phyloP scores from a whole-genome alignment of 1,139 yeast genomes.

The Yarrowia galli region DNA sequence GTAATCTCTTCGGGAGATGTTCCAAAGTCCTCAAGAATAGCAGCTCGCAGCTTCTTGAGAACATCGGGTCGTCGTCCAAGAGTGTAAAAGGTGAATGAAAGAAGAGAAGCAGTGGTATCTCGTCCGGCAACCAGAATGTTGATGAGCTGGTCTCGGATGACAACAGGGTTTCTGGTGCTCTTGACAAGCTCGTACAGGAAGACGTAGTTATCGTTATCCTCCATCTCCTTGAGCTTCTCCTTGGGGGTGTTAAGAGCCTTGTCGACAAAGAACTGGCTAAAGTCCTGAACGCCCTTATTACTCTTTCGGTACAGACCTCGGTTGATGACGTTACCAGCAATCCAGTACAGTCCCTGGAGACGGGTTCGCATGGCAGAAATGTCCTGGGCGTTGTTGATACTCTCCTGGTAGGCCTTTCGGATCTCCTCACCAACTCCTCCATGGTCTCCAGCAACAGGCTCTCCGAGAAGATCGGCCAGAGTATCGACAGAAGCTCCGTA shows the following conservation, averaged over 20 bases:
- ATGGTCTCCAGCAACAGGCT: slow-evolving; percentile 1
- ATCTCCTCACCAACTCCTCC: slow-evolving; percentile 43
- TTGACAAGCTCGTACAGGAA: slow-evolving; percentile 57
- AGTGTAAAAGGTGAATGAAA: slow-evolving; percentile 57
- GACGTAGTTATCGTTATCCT: slow-evolving; percentile 40
- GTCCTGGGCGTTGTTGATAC: slow-evolving; percentile 33
- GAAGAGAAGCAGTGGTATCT: slow-evolving; percentile 61
- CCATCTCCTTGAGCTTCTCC: slow-evolving; percentile 28
- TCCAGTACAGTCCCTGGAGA: slow-evolving; percentile 32
- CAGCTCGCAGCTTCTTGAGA: slow-evolving; percentile 45
- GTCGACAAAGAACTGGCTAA: slow-evolving; percentile 47
- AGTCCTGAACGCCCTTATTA: slow-evolving; percentile 41
- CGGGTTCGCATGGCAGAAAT: slow-evolving; percentile 24
- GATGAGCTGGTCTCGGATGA: slow-evolving; percentile 59
- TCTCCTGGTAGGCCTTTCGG: slow-evolving; percentile 32
- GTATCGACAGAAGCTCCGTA: slow-evolving; percentile 61
- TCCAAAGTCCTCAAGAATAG: slow-evolving; percentile 47
- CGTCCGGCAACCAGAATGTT: slow-evolving; percentile 62
- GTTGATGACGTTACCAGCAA: slow-evolving; percentile 11
- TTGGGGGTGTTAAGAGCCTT: slow-evolving; percentile 43
- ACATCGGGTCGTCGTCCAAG: slow-evolving; percentile 57
- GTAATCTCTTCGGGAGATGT: slow-evolving; percentile 45
- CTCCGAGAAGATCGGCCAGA: slow-evolving; percentile 11
- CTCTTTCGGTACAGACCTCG: slow-evolving; percentile 39
- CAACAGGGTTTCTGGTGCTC: slow-evolving; percentile 57